Conservation (phyloP, 148 eudicot species). For the Camellia granthamiana region DNA sequence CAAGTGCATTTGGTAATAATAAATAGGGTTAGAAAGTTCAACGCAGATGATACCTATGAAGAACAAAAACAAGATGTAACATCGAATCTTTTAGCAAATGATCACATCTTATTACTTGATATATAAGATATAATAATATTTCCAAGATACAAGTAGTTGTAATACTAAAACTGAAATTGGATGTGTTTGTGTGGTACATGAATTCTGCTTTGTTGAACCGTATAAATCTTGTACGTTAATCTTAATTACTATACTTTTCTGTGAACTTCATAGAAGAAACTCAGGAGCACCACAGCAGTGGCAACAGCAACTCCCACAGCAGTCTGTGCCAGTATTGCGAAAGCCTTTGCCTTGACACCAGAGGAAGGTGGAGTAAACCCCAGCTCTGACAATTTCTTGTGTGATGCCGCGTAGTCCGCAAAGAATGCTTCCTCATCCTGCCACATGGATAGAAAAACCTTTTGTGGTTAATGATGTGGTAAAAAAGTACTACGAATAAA, state of each 20-base stretch:
- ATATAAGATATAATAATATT: background rate
- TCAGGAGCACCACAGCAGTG: constrained; percentile 37
- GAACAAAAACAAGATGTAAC: background rate
- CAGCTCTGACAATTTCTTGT: constrained; percentile 80
- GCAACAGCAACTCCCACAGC: constrained; percentile 41
- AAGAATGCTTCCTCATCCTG: constrained; percentile 88
- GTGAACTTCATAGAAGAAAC: constrained; percentile 44
- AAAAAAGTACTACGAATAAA: background rate
- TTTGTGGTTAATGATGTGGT: background rate
- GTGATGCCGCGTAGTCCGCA: constrained; percentile 81
- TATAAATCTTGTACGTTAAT: background rate
- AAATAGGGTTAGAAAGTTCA: background rate
- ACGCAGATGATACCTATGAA: background rate
- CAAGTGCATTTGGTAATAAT: background rate
- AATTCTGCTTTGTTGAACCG: background rate
- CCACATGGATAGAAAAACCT: background rate
- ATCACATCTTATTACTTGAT: background rate
- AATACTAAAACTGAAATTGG: background rate
- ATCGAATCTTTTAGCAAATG: background rate
- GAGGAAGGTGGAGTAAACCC: constrained; percentile 48
- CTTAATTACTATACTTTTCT: constrained; percentile 15
- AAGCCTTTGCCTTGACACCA: constrained; percentile 10
- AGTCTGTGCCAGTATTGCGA: constrained; percentile 23
- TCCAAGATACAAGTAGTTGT: background rate
- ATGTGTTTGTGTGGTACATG: background rate